Evolutionary conservation across 805 yeast species (phyloP).

Genomic region (Candida qinlingensis): DNA sequence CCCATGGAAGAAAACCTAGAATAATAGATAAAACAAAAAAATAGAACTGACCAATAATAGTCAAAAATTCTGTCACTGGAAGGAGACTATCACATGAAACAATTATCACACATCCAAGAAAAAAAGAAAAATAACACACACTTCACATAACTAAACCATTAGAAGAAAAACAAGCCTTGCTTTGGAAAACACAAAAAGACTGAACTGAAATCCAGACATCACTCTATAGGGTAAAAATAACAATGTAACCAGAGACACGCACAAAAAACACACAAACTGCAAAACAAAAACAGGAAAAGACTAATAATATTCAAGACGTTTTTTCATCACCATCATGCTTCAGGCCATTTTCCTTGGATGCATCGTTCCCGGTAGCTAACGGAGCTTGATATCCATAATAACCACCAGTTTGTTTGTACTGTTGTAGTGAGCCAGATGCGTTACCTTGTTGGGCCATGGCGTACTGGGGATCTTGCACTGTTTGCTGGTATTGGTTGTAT

Average conservation of each 20-base stretch:
- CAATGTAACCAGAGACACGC: not conserved
- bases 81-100: no score
- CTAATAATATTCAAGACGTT: not conserved
- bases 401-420: slow-evolving; percentile 6
- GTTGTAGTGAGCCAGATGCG: slow-evolving; percentile 1
- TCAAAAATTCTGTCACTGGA: no score
- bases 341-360: not conserved
- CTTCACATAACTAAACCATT: no score
- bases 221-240: no score
- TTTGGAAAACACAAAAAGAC: no score
- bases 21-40: not conserved
- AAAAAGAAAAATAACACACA: no score
- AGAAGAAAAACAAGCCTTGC: no score
- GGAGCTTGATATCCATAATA: slow-evolving; percentile 9
- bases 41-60: no score
- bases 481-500: slow-evolving; percentile 12
- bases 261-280: not conserved
- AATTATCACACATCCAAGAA: no score
- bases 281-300: not conserved
- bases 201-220: no score
- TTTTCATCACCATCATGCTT: no score
- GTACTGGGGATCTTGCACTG: slow-evolving; percentile 7
- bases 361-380: not conserved
- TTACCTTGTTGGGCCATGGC: not conserved
- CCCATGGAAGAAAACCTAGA: not conserved